Base-by-base conservation (phyloP, 139 green algal species). In the Astrephomene gubernaculifera region DNA sequence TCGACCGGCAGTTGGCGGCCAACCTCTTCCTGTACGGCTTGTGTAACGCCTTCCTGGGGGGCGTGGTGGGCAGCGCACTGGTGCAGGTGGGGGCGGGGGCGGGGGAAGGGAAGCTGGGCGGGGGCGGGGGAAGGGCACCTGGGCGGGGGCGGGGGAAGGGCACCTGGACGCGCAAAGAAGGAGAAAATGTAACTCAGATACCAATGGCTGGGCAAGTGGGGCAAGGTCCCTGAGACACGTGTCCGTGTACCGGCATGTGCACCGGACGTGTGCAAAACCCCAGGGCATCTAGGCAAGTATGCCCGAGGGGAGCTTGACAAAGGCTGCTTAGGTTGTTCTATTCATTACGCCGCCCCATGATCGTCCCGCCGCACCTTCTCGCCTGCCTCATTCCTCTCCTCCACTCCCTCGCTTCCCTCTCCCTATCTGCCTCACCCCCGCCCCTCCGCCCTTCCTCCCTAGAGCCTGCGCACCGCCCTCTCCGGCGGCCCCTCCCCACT, bases 31-130 rank as follows among this genome's bases (percentile, higher is more conserved):
- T 89, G 67, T 96, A 89, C 87, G 90, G 87, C 78, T 39, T 94
- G 1, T 89, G 90, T 86, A 96, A 96, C 86, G 85, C 92, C 39
- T 94, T 96, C 72, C 45, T 96, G 29, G 91, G 91, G 27, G 91
- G 86, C 27, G 89, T 95, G 31, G 45, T 95, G 24, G 92, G 92
- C 52, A 90, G 85, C 33, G 69, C 91, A 0, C 45, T 91, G 12
- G 38, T 82, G 36, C 53, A 57, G 74, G 74, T 82, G 36, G 0
- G 72, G 25, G 39, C 65, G n/a, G 78, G 36, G 54, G 22, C 60
- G 3, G 14, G 8, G 71, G 64, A 41, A 4, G 27, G 61, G 6
- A 31, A 31, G 29, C 29, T 29, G 61, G 61, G 29, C 6, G n/a
- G 61, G 61, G 61, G 7, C 14, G 21, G 21, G 21, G 14, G 57